Evolutionary conservation across 805 yeast species (phyloP), one percentile per base, ranked within the genome.

Genomic region (Saccharomycopsis fermentans): DNA sequence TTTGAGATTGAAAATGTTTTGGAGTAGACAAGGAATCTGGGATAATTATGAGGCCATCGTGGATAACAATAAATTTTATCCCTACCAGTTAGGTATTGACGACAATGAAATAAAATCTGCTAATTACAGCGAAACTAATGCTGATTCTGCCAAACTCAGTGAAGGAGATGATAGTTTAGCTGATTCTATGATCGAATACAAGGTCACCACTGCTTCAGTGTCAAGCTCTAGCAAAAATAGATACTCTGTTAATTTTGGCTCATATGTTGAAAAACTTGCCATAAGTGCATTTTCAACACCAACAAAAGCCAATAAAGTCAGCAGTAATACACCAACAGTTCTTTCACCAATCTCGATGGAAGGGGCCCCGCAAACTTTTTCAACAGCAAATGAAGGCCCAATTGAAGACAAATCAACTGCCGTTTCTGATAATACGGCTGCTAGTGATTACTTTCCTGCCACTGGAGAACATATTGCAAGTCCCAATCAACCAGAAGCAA

Each of bases 11-110:
- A 84, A 86, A 67, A 75, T 91, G 63, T 88, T 86, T 71, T 92
- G 96, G 92, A 77, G 95, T 8, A 82, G 89, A 63, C 70, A 85
- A 24, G 97, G 97, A 5, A 77, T 83, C 34, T 87, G 92, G 91
- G 87, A 84, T 59, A 68, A 71, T 3, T 77, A 74, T 35, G 37
- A 55, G 2, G 69, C 67, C 47, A 64, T 69, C 8, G 50, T 65
- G 19, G 67, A 76, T 43, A 73, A 71, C 5, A 74, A 71, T 47
- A 74, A 56, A 11, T 61, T 61, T 24, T 32, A 37, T 17, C 54
- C 59, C 4, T 36, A 35, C 16, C 59, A 55, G 35, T 32, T 60
- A 3, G 34, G 54, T 14, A 52, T 56, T 5, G 56, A 52, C 26
- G 9, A 24, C 26, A 27, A 39, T 39, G 40, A 27, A 17, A 26